A percentile compares a stretch with the other conserved stretches of the same genome.
Conservation (phyloP, 176 grass and related monocot genomes). For the Dactylis glomerata region DNA sequence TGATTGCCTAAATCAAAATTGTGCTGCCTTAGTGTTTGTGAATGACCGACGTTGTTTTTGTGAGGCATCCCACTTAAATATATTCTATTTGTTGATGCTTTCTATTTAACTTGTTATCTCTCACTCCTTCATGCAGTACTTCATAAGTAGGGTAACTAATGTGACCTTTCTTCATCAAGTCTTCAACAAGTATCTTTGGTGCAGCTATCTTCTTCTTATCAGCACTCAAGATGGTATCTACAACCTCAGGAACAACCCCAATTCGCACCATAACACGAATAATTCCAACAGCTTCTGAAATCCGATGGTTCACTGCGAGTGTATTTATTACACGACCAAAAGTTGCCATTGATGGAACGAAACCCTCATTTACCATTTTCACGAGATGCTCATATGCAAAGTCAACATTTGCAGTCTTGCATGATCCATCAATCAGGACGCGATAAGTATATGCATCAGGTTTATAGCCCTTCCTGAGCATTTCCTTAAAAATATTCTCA, state of each 20-base stretch:
- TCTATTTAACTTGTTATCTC: slow-evolving; percentile 68
- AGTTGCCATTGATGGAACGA: slow-evolving; percentile 67
- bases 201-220: slow-evolving; percentile 93
- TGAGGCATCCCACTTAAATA: slow-evolving; percentile 17
- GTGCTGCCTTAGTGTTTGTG: slow-evolving; percentile 4
- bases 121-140: slow-evolving; percentile 82
- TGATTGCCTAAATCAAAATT: not conserved
- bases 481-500: slow-evolving; percentile 67
- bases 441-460: slow-evolving; percentile 78
- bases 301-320: slow-evolving; percentile 44
- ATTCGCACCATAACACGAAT: slow-evolving; percentile 75
- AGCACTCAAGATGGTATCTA: slow-evolving; percentile 74
- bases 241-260: slow-evolving; percentile 65
- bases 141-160: slow-evolving; percentile 89
- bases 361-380: slow-evolving; percentile 64
- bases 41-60: not conserved
- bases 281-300: slow-evolving; percentile 59
- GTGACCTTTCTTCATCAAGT: slow-evolving; percentile 88
- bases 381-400: slow-evolving; percentile 55
- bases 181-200: slow-evolving; percentile 96
- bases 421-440: slow-evolving; percentile 75
- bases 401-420: slow-evolving; percentile 65
- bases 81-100: slow-evolving; percentile 22
- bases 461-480: slow-evolving; percentile 54
- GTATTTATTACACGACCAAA: slow-evolving; percentile 80